phyloP scores from a whole-genome alignment of 805 yeast genomes.

The Isabelozyma rhagii region DNA sequence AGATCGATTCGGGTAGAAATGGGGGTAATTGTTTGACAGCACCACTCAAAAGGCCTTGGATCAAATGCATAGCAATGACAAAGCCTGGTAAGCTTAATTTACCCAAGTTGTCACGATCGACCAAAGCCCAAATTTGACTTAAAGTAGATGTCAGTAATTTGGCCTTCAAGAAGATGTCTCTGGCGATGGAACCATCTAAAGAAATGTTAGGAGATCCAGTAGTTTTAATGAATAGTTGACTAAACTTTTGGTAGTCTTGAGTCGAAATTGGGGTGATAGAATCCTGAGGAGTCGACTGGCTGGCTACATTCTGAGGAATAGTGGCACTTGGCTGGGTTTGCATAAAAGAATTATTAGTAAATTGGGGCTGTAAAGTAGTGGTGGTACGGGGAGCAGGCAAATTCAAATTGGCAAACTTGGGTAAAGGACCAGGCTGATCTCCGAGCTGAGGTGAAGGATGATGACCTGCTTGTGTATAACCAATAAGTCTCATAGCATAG shows the following conservation, averaged over 20 bases:
- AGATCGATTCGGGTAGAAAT: slow-evolving; percentile 36
- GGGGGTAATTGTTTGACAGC: slow-evolving; percentile 55
- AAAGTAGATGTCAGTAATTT: slow-evolving; percentile 71
- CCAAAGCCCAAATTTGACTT: slow-evolving; percentile 87
- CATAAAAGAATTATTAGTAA: slow-evolving; percentile 38
- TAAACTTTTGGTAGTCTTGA: slow-evolving; percentile 59
- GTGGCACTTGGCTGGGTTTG: slow-evolving; percentile 39
- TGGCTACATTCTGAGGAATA: slow-evolving; percentile 29
- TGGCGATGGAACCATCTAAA: slow-evolving; percentile 78
- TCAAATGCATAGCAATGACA: slow-evolving; percentile 90
- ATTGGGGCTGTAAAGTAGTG: slow-evolving; percentile 27
- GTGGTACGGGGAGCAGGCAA: slow-evolving; percentile 9
- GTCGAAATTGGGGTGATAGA: slow-evolving; percentile 52
- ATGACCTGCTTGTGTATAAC: slow-evolving; percentile 77
- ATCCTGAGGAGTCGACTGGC: slow-evolving; percentile 30
- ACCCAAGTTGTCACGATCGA: slow-evolving; percentile 75
- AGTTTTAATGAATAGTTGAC: slow-evolving; percentile 71
- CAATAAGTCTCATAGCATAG: slow-evolving; percentile 84
- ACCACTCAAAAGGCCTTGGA: slow-evolving; percentile 75
- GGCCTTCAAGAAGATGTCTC: slow-evolving; percentile 85
- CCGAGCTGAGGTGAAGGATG: slow-evolving; percentile 51
- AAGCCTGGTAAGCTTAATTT: slow-evolving; percentile 71
- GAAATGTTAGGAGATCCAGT: slow-evolving; percentile 49
- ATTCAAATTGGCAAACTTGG: slow-evolving; percentile 48
- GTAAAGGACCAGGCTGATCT: slow-evolving; percentile 60